Evolutionary conservation across 345 rosid genomes (phyloP).

Genomic region (Conringia planisiliqua): DNA sequence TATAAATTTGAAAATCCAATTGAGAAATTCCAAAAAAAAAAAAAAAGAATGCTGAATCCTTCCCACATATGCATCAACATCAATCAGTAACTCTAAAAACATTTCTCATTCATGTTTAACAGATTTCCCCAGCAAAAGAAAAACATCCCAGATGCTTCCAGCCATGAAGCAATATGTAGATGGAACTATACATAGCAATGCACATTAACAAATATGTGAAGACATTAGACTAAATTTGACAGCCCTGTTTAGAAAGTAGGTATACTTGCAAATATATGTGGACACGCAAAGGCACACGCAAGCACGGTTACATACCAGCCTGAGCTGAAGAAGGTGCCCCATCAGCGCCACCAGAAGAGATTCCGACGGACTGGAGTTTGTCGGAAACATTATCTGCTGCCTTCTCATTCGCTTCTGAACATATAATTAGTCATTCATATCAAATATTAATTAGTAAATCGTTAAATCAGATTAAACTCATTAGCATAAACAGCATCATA

Average conservation of each 20-base stretch:
- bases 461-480: neutral
- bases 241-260: neutral
- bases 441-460: neutral
- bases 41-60: neutral
- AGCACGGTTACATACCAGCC: conserved; percentile 13
- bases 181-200: neutral
- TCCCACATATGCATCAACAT: neutral
- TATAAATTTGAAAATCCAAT: conserved; percentile 8
- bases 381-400: conserved; percentile 64
- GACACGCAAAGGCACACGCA: neutral
- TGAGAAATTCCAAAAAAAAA: neutral
- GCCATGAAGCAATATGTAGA: neutral
- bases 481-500: neutral
- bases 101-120: neutral
- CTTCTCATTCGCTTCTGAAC: conserved; percentile 58
- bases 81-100: neutral
- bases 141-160: neutral
- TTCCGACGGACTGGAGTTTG: conserved; percentile 62
- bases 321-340: conserved; percentile 49
- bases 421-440: neutral
- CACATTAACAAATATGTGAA: neutral
- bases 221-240: neutral
- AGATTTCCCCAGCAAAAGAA: neutral
- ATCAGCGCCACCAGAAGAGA: conserved; percentile 54
- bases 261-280: neutral